Evolutionary conservation across 2,329 filamentous ascomycete genomes (phyloP), one percentile per base, ranked within the genome.

Genomic region (Colletotrichum coccodes): DNA sequence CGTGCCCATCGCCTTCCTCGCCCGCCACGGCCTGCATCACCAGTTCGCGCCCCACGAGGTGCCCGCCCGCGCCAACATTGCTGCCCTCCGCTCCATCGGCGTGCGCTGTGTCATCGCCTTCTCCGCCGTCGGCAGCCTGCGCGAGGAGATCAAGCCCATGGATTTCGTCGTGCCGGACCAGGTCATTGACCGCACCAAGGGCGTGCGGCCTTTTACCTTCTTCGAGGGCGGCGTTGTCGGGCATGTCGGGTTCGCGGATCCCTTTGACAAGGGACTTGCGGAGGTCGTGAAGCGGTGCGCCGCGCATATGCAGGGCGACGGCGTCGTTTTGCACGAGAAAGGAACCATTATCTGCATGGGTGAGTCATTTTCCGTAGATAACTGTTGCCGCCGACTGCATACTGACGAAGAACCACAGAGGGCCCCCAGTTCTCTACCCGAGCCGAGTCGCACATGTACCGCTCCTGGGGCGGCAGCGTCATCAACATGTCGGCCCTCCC

Each of bases 401-500:
- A 14, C 58, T 61, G 36, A 62, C 23, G 16, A 60, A 40, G 4
- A 14, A 32, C 26, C 28, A 71, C 74, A 93, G 96, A 99, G 87
- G 96, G 96, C n/a, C 96, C 96, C 23, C 94, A 97, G 76, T 99
- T 99, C 87, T 96, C 92, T 70, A 98, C 96, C 21, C 94, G 96
- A 71, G 95, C 96, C 67, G 96, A 99, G 84, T 96, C 93, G 66
- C 91, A 97, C 82, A 90, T 99, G 84, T 99, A 99, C 87, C 94
- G 96, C 74, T 87, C 90, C 70, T 98, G 94, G 93, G 95, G 95
- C 75, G 95, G 95, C 74, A 92, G 89, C 72, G 93, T 98, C 60
- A 98, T 99, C 86, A 98, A 98, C 88, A 99, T 99, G 96, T 97
- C 94, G 50, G 92, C 92, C 16, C 87, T 99, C 18, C 96, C 96